Evolutionary conservation across 768 basidiomycete species (phyloP), one percentile per base, ranked within the genome.

Genomic region (Mycena alexandri): DNA sequence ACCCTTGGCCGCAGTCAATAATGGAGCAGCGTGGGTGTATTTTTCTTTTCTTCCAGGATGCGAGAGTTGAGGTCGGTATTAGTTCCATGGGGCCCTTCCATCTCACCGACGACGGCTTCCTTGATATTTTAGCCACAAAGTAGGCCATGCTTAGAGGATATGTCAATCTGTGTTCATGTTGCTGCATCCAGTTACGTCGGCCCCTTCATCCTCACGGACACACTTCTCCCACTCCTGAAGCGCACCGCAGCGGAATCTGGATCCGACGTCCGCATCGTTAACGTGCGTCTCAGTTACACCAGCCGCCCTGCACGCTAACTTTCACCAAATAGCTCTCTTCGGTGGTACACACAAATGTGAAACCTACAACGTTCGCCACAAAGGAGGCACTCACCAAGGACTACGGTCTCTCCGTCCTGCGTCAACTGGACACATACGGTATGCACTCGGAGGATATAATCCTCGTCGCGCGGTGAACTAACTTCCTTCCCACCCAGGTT

Each of bases 241-340:
- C 73, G 76, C 50, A 88, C 88, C 0, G 81, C 84, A 0, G 63
- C 78, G 16, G 73, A 79, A 46, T 74, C 81, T 1, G 78, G 74
- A 13, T 77, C 83, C 3, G 88, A 89, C 60, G 88, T 88, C 33
- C 83, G 88, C 19, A 75, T 89, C 14, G 80, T 89, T 2, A 80
- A 82, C 43, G 87, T 88, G 50, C 47, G 82, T 72, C 24, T 24
- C 22, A 14, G n/a, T 12, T 7, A 1, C 17, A 1, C 7, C 10
- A 1, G 19, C n/a, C 33, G 19, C 14, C 16, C 9, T 6, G 19
- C 5, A n/a, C 19, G 11, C 17, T 25, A 17, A 44, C 33, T 41
- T 8, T 7, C 6, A 14, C 2, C 17, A 22, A 16, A 42, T 59
- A 74, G 73, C 50, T 74, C 41, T 19, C 62, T 11, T 74, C 73